Conservation (phyloP, 2,329 filamentous ascomycete genomes). For the Aspergillus sp. region DNA sequence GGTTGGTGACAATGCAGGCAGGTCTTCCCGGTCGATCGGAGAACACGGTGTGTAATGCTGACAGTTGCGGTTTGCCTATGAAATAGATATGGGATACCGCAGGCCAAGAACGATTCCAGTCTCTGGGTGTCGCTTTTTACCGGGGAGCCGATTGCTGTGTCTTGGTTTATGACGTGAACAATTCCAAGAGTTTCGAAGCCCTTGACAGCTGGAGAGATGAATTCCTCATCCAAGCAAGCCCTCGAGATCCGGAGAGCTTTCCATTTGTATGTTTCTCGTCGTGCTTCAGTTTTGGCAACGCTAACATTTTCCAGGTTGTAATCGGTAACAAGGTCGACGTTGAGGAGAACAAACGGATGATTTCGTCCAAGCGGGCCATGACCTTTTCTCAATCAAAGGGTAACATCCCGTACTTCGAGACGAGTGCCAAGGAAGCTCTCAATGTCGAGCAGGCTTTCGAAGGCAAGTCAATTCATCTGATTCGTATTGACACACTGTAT, state of each 20-base stretch:
- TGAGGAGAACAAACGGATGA: constrained; percentile 94
- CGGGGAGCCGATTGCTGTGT: constrained; percentile 96
- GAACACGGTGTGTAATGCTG: background rate
- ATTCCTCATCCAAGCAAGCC: constrained; percentile 94
- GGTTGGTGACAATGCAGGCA: constrained; percentile 97
- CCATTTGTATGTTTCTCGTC: constrained; percentile 68
- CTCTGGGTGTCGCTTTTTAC: constrained; percentile 94
- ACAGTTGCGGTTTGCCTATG: constrained; percentile 1
- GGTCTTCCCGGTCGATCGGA: constrained; percentile 8
- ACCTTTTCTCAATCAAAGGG: constrained; percentile 97
- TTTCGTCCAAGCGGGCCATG: constrained; percentile 91
- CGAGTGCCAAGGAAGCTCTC: constrained; percentile 95
- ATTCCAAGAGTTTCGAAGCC: constrained; percentile 97
- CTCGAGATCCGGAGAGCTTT: constrained; percentile 92
- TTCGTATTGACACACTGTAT: background rate
- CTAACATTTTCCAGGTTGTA: constrained; percentile 56
- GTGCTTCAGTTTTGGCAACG: background rate
- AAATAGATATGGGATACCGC: constrained; percentile 91
- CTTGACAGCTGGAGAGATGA: constrained; percentile 98
- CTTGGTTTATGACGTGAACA: constrained; percentile 97
- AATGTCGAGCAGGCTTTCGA: constrained; percentile 90
- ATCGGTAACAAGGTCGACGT: constrained; percentile 99
- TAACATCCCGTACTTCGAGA: constrained; percentile 97
- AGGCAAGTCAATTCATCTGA: constrained; percentile 38
- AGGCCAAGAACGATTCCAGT: constrained; percentile 95